Evolutionary conservation across 345 rosid species (phyloP).

Genomic region (Lumnitzera littorea): DNA sequence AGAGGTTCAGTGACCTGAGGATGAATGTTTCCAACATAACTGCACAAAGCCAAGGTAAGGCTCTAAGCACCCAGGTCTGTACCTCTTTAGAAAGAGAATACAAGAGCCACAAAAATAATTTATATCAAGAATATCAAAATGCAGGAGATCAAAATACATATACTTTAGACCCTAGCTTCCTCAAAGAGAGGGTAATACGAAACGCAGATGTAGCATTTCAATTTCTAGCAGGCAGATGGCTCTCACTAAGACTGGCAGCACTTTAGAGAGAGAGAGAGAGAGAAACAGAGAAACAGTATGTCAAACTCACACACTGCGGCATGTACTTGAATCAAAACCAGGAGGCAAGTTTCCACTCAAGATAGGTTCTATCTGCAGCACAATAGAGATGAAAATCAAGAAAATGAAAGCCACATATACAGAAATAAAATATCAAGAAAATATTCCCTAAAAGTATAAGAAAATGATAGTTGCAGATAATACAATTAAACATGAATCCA

Average conservation of each 20-base stretch:
- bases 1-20: conserved; percentile 60
- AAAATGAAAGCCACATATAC: conserved; percentile 2
- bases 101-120: neutral
- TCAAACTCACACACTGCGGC: conserved; percentile 87
- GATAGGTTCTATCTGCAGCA: conserved; percentile 72
- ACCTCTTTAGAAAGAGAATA: too few species aligned
- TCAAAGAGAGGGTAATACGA: too few species aligned
- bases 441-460: neutral
- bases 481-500: too few species aligned
- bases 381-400: conserved; percentile 20
- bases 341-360: conserved; percentile 84
- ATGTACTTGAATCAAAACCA: conserved; percentile 68
- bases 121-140: too few species aligned
- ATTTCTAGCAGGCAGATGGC: too few species aligned
- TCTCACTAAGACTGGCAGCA: too few species aligned
- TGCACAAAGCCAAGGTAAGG: conserved; percentile 13
- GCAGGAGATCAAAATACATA: too few species aligned
- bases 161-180: too few species aligned
- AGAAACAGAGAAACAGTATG: conserved; percentile 10
- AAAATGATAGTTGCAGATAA: neutral
- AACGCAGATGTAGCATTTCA: too few species aligned
- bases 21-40: conserved; percentile 72
- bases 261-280: neutral
- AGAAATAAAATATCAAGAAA: neutral
- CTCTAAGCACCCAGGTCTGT: neutral